Percentiles rank a stretch among this genome's conserved stretches.
These are phyloP conservation scores for Didymella pinodella DNA, from an alignment of 2,329 filamentous ascomycete genomes.

Conservation along the genomic window DNA sequence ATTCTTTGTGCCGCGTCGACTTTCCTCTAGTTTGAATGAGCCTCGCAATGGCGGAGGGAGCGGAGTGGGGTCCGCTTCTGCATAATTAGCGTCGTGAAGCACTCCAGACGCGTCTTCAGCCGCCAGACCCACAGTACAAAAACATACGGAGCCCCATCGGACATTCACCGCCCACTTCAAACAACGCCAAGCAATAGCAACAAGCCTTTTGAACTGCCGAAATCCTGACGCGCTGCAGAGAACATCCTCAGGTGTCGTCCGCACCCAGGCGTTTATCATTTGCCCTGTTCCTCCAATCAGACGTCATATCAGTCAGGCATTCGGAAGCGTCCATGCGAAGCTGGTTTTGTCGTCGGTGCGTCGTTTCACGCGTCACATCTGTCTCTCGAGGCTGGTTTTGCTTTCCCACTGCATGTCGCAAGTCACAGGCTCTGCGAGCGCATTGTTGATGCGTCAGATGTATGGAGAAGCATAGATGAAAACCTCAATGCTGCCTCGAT, in stretches of 20 bases:
- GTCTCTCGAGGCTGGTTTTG: background rate
- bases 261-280: background rate
- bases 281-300: background rate
- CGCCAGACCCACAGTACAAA: conserved; percentile 16
- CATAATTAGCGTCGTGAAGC: conserved; percentile 28
- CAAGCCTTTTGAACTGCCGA: conserved; percentile 14
- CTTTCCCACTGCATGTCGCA: background rate
- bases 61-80: conserved; percentile 32
- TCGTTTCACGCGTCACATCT: conserved; percentile 11
- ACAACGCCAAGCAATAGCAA: conserved; percentile 9
- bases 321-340: background rate
- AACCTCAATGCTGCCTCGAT: background rate
- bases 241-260: background rate
- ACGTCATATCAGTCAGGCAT: background rate
- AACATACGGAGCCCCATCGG: conserved; percentile 22
- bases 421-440: background rate
- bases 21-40: conserved; percentile 30
- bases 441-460: background rate
- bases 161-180: conserved; percentile 9
- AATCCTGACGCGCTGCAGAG: background rate
- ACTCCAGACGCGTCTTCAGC: conserved; percentile 13
- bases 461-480: background rate
- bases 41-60: conserved; percentile 20
- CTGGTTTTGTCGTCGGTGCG: background rate
- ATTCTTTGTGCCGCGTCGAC: conserved; percentile 33